phyloP scores from a whole-genome alignment of 371 early-diverging fungal genomes.

The Chytridium lagenaria region DNA sequence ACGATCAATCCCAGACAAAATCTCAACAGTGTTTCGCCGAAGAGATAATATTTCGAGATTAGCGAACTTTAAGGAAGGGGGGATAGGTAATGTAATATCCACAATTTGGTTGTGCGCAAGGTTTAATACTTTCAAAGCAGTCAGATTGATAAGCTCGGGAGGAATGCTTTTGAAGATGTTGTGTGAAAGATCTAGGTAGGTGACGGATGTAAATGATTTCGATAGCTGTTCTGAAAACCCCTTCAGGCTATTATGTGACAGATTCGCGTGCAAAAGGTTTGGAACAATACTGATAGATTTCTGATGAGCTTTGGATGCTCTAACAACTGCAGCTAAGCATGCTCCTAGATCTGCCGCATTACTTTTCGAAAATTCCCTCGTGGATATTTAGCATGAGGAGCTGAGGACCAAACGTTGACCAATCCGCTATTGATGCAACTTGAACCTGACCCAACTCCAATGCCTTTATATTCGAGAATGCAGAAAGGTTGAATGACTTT shows the following conservation, averaged over 20 bases:
- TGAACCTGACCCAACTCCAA: neutral
- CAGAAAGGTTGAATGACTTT: neutral
- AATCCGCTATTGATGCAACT: neutral
- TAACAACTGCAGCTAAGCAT: neutral
- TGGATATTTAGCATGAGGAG: neutral
- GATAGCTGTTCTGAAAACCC: neutral
- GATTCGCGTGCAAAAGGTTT: neutral
- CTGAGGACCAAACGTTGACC: constrained; percentile 4
- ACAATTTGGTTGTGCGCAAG: constrained; percentile 1
- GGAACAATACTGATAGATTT: neutral
- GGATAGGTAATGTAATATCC: neutral
- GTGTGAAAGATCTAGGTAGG: constrained; percentile 6
- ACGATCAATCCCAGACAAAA: constrained; percentile 12
- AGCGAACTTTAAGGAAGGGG: neutral
- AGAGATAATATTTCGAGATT: constrained; percentile 1
- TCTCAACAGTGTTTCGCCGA: neutral
- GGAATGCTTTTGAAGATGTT: neutral
- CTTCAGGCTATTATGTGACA: neutral
- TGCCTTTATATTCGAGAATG: neutral
- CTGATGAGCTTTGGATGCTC: neutral
- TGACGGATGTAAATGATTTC: neutral
- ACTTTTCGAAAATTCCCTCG: constrained; percentile 1
- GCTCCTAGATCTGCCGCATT: neutral
- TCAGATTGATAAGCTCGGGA: neutral
- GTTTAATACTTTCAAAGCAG: constrained; percentile 3